phyloP scores from a whole-genome alignment of 1,139 yeast species.

The Taphrina pruni region DNA sequence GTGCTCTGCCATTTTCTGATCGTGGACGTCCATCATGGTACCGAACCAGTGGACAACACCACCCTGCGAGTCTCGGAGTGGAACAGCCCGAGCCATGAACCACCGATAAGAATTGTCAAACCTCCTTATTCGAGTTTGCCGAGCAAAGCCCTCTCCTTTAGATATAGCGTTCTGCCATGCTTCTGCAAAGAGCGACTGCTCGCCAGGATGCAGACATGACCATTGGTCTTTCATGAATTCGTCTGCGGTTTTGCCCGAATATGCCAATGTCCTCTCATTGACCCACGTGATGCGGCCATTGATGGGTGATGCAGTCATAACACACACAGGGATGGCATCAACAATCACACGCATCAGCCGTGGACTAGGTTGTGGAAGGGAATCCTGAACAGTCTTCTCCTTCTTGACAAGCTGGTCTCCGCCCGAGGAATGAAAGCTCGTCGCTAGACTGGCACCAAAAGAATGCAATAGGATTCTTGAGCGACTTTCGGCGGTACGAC shows the following conservation, averaged over 20 bases:
- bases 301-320: slow-evolving; percentile 51
- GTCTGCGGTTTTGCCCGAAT: slow-evolving; percentile 51
- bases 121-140: slow-evolving; percentile 50
- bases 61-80: slow-evolving; percentile 51
- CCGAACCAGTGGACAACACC: slow-evolving; percentile 52
- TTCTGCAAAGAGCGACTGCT: slow-evolving; percentile 47
- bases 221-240: slow-evolving; percentile 49
- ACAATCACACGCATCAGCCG: slow-evolving; percentile 50
- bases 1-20: slow-evolving; percentile 51
- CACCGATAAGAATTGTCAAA: slow-evolving; percentile 52
- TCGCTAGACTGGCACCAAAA: slow-evolving; percentile 30
- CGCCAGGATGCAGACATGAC: slow-evolving; percentile 51
- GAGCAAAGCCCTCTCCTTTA: slow-evolving; percentile 50
- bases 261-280: slow-evolving; percentile 51
- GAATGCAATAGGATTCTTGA: slow-evolving; percentile 33
- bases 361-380: slow-evolving; percentile 39
- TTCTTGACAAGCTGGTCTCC: background rate
- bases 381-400: background rate
- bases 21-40: slow-evolving; percentile 53
- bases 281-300: slow-evolving; percentile 52
- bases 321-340: slow-evolving; percentile 53
- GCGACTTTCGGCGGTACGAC: slow-evolving; percentile 21
- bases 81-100: slow-evolving; percentile 51
- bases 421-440: slow-evolving; percentile 29
- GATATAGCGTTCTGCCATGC: slow-evolving; percentile 50